phyloP scores from a whole-genome alignment of 208 protist species.

The Blastocrithidia nonstop region DNA sequence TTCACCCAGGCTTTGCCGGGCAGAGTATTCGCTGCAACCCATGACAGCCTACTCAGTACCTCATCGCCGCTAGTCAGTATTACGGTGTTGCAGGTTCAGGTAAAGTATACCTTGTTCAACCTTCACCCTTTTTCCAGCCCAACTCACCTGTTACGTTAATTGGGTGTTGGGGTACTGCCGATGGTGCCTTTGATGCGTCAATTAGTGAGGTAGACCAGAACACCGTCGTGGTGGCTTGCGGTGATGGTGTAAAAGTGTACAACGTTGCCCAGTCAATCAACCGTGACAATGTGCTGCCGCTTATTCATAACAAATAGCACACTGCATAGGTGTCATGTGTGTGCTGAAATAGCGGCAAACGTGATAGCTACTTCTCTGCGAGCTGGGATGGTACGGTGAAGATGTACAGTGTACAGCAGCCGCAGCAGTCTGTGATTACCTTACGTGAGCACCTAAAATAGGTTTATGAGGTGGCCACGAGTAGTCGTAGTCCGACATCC shows the following conservation, averaged over 20 bases:
- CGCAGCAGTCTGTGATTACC: slow-evolving; percentile 36
- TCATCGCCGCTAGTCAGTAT: slow-evolving; percentile 60
- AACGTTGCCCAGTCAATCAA: slow-evolving; percentile 54
- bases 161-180: slow-evolving; percentile 69
- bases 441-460: slow-evolving; percentile 81
- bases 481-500: slow-evolving; percentile 46
- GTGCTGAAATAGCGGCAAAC: slow-evolving; percentile 48
- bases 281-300: slow-evolving; percentile 53
- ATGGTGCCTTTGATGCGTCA: slow-evolving; percentile 75
- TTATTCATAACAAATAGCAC: slow-evolving; percentile 63
- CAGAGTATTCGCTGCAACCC: slow-evolving; percentile 73
- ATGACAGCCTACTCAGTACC: slow-evolving; percentile 64
- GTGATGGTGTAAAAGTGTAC: slow-evolving; percentile 82
- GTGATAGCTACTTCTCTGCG: slow-evolving; percentile 58
- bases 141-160: slow-evolving; percentile 37
- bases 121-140: slow-evolving; percentile 22
- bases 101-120: slow-evolving; percentile 83
- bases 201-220: slow-evolving; percentile 72
- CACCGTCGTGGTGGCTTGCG: slow-evolving; percentile 65
- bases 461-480: slow-evolving; percentile 76
- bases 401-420: slow-evolving; percentile 56
- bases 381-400: slow-evolving; percentile 78
- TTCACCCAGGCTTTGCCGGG: slow-evolving; percentile 75
- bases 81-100: slow-evolving; percentile 76
- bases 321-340: slow-evolving; percentile 72